These are phyloP conservation scores for Clarireedia sp. DNA, from an alignment of 2,329 filamentous ascomycete species.

Conservation along the genomic window DNA sequence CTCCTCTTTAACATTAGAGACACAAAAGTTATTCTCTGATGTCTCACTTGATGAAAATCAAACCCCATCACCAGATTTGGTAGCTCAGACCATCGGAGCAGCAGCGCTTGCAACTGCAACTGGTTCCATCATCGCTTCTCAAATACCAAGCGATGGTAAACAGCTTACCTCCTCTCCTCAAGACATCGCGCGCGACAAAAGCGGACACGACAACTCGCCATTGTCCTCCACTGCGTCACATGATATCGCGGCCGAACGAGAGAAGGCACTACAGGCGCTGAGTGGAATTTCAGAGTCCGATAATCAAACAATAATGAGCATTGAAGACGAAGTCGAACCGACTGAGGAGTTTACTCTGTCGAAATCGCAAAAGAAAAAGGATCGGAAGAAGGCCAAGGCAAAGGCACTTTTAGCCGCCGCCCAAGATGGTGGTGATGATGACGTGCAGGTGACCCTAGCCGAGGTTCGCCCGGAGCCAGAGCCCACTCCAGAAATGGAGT, in stretches of 20 bases:
- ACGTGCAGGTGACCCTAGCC: neutral
- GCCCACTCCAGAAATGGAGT: slow-evolving; percentile 1
- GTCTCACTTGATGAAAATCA: neutral
- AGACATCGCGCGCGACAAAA: slow-evolving; percentile 16
- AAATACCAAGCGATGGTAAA: slow-evolving; percentile 29
- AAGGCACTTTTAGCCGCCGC: slow-evolving; percentile 10
- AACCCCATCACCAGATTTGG: slow-evolving; percentile 12
- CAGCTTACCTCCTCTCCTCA: slow-evolving; percentile 33
- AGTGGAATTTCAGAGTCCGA: slow-evolving; percentile 5
- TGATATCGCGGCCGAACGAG: slow-evolving; percentile 12
- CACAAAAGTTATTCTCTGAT: slow-evolving; percentile 5
- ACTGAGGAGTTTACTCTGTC: slow-evolving; percentile 17
- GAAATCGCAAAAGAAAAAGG: slow-evolving; percentile 34
- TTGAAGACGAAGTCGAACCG: slow-evolving; percentile 10
- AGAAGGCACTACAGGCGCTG: slow-evolving; percentile 14
- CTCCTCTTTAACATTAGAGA: slow-evolving; percentile 3
- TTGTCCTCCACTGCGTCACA: slow-evolving; percentile 1
- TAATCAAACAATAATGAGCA: slow-evolving; percentile 3
- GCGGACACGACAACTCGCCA: slow-evolving; percentile 9
- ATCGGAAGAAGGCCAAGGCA: slow-evolving; percentile 20
- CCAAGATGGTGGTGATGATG: slow-evolving; percentile 10
- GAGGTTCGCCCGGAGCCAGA: slow-evolving; percentile 6
- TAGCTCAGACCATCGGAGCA: slow-evolving; percentile 14
- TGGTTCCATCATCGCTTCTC: slow-evolving; percentile 17
- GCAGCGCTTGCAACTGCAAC: slow-evolving; percentile 15